Percentiles rank a stretch among this genome's conserved stretches.
phyloP scores from a whole-genome alignment of 345 rosid genomes.

The Mallotus nudiflorus region DNA sequence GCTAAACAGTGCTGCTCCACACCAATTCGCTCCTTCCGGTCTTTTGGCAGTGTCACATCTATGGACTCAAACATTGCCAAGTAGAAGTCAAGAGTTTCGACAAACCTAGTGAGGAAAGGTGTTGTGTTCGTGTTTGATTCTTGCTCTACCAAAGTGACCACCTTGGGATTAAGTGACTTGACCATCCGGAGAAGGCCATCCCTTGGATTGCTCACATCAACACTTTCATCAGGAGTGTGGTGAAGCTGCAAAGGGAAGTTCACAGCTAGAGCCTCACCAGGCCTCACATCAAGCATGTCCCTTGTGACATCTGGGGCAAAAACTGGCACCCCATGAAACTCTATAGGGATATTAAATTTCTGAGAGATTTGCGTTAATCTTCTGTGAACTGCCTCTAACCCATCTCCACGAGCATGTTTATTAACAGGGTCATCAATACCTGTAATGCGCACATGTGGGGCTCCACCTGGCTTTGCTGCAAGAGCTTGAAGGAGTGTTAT shows the following conservation, averaged over 20 bases:
- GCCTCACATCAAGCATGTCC: conserved; percentile 67
- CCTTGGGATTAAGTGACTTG: conserved; percentile 64
- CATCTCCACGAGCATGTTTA: conserved; percentile 51
- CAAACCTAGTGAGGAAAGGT: conserved; percentile 59
- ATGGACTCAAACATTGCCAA: conserved; percentile 70
- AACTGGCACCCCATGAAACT: conserved; percentile 58
- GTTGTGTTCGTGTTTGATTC: conserved; percentile 80
- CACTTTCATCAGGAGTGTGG: conserved; percentile 73
- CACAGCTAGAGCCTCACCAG: conserved; percentile 64
- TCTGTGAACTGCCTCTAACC: conserved; percentile 50
- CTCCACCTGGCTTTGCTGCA: conserved; percentile 63
- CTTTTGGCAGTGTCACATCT: conserved; percentile 53
- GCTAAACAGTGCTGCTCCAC: conserved; percentile 71
- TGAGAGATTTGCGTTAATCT: conserved; percentile 48
- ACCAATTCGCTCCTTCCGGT: conserved; percentile 45
- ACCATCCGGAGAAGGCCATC: conserved; percentile 70
- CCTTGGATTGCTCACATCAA: conserved; percentile 64
- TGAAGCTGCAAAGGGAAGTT: conserved; percentile 74
- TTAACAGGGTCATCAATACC: conserved; percentile 64
- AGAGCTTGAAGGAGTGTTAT: conserved; percentile 71
- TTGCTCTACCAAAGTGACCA: conserved; percentile 65
- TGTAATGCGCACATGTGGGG: conserved; percentile 67
- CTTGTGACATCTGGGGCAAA: conserved; percentile 48
- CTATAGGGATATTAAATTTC: conserved; percentile 53
- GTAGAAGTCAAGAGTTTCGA: conserved; percentile 62